phyloP scores from a whole-genome alignment of 2,329 filamentous ascomycete genomes.

The Sarocladium kiliense region DNA sequence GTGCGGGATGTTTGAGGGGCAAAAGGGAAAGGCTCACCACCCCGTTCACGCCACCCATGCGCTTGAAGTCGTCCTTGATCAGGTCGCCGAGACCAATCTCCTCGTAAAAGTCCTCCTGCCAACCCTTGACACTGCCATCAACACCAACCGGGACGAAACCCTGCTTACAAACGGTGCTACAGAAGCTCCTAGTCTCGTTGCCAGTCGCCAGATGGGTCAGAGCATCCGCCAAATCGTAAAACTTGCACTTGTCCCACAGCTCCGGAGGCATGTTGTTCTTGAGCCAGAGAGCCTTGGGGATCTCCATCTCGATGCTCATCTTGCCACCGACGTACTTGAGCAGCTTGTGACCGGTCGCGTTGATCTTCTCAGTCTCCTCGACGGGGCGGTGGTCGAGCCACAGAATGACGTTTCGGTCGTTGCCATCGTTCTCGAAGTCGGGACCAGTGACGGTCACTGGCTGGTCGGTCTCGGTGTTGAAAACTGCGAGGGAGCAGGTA shows the following conservation, averaged over 20 bases:
- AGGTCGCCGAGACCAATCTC: constrained; percentile 84
- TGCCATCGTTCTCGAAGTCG: constrained; percentile 67
- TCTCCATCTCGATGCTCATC: constrained; percentile 99
- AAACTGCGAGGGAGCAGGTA: constrained; percentile 94
- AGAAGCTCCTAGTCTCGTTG: constrained; percentile 87
- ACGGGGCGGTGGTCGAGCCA: constrained; percentile 96
- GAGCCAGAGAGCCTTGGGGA: constrained; percentile 96
- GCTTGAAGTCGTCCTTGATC: constrained; percentile 79
- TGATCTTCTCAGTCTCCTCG: constrained; percentile 88
- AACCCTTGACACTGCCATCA: constrained; percentile 94
- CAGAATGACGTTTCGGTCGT: constrained; percentile 90
- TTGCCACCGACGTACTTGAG: constrained; percentile 94
- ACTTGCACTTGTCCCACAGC: constrained; percentile 88
- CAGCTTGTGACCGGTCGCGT: constrained; percentile 85
- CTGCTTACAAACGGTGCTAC: constrained; percentile 95
- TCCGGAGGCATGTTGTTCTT: constrained; percentile 97
- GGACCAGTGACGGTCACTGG: constrained; percentile 87
- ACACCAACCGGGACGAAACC: constrained; percentile 95
- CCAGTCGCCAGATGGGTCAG: constrained; percentile 93
- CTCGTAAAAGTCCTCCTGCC: constrained; percentile 91
- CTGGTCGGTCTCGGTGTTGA: constrained; percentile 82
- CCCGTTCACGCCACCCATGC: constrained; percentile 90
- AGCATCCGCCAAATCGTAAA: constrained; percentile 91
- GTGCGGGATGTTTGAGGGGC: constrained; percentile 13
- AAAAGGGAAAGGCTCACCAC: constrained; percentile 66